Evolutionary conservation across 1,139 yeast genomes (phyloP), one percentile per base, ranked within the genome.

Genomic region (Arxiozyma heterogenica): DNA sequence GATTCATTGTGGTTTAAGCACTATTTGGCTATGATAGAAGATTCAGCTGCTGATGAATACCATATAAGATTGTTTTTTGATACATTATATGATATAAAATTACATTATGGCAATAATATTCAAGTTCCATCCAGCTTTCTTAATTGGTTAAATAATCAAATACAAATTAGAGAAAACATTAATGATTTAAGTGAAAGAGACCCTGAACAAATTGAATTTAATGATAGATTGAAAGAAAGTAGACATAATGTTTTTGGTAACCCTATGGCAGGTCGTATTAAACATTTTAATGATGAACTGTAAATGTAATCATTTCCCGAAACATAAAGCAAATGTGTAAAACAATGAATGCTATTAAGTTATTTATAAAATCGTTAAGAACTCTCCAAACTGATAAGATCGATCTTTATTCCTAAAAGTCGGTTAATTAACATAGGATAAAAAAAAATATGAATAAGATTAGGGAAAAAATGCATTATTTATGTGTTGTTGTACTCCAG

Each of bases 181-280:
- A 60, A 61, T 41, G 60, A 61, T 2, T 34, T 58, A 22, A 55
- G 58, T 20, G 62, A 59, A 44, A 64, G 70, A 54, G 71, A 67
- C 47, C 23, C 55, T 41, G 70, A 66, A 43, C 66, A 64, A 54
- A 68, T 68, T 27, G 71, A 68, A 4, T 76, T 80, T 52, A 79
- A 78, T 54, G 69, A 73, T 47, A 71, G 70, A 50, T 67, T 84
- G 65, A 65, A 82, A n/a, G 74, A 74, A 30, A 79, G 84, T 18
- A 78, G 95, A 61, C 93, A 87, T 66, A 67, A 71, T 39, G 81
- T 85, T 1, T 89, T 87, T 72, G 96, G 96, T 1, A 89, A 89
- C 63, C 89, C 88, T 12, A 74, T 80, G 64, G 96, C 86, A 0
- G 69, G 64, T 30, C 58, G 70, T 22, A 60, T 73, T 48, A 67